These are phyloP conservation scores for Liriodendron chinense DNA, from an alignment of 164 flowering plant genomes.

Conservation along the genomic window DNA sequence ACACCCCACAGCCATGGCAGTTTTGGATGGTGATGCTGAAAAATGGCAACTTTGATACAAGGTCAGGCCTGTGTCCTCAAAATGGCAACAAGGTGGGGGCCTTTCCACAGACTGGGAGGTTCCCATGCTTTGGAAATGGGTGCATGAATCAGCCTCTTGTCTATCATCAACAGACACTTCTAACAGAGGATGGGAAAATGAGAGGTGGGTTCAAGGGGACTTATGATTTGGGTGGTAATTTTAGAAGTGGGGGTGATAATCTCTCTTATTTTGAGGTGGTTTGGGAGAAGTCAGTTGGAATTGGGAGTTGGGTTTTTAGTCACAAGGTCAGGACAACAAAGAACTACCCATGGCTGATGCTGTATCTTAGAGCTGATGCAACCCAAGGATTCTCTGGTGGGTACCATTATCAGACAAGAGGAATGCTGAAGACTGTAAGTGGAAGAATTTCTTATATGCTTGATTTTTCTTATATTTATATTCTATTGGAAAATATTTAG, in stretches of 20 bases:
- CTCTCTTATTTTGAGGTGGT: slow-evolving; percentile 55
- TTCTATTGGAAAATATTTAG: neutral
- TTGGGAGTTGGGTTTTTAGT: slow-evolving; percentile 58
- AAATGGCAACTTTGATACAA: slow-evolving; percentile 70
- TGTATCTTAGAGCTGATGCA: slow-evolving; percentile 84
- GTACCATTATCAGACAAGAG: slow-evolving; percentile 71
- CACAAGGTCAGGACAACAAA: slow-evolving; percentile 64
- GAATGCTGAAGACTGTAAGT: slow-evolving; percentile 44
- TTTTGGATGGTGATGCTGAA: slow-evolving; percentile 82
- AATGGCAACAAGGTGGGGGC: slow-evolving; percentile 57
- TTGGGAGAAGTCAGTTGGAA: slow-evolving; percentile 72
- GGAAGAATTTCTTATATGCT: neutral
- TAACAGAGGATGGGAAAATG: slow-evolving; percentile 3
- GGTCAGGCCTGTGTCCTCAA: slow-evolving; percentile 55
- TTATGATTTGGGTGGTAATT: slow-evolving; percentile 15
- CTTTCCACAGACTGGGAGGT: slow-evolving; percentile 32
- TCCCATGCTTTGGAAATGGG: slow-evolving; percentile 70
- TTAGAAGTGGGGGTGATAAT: slow-evolving; percentile 23
- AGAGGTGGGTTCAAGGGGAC: slow-evolving; percentile 18
- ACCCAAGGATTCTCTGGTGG: slow-evolving; percentile 75
- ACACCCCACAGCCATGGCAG: slow-evolving; percentile 28
- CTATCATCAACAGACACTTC: slow-evolving; percentile 17
- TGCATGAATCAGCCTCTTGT: slow-evolving; percentile 79
- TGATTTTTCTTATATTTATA: neutral
- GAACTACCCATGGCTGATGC: slow-evolving; percentile 85